A percentile compares a stretch with the other conserved stretches of the same genome.
Conservation (phyloP, 2,329 filamentous ascomycete species). For the Cladosporium sp. region DNA sequence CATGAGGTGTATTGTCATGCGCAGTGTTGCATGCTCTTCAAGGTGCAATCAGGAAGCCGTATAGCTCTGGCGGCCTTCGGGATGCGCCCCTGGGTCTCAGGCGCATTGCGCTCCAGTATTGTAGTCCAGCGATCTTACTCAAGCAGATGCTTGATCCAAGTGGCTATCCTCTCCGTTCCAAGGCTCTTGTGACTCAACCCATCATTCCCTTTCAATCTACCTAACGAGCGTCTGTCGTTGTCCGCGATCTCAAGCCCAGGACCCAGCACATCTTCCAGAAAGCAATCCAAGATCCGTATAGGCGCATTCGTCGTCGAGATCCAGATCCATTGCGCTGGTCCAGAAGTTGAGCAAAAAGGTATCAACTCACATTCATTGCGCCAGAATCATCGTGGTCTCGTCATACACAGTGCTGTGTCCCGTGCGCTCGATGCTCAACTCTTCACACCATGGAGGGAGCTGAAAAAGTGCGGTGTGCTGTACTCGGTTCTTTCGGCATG, state of each 20-base stretch:
- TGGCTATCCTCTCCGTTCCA: neutral
- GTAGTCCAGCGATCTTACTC: neutral
- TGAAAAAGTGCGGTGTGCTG: neutral
- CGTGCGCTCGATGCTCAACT: neutral
- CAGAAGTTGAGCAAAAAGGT: neutral
- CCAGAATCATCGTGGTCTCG: neutral
- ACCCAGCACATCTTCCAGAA: neutral
- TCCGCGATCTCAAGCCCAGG: neutral
- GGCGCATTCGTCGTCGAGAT: neutral
- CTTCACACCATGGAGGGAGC: neutral
- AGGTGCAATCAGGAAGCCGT: neutral
- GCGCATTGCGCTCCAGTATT: neutral
- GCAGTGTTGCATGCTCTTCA: neutral
- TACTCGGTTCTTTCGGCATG: neutral
- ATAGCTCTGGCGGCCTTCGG: neutral
- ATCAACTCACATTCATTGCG: conserved; percentile 7
- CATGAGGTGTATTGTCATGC: neutral
- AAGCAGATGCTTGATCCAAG: neutral
- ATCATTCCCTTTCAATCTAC: neutral
- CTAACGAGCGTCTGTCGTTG: neutral
- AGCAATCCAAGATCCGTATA: neutral
- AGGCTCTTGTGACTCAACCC: neutral
- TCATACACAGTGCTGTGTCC: neutral
- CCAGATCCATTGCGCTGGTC: neutral
- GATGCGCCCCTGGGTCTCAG: neutral